Evolutionary conservation across 2,329 filamentous ascomycete genomes (phyloP).

Genomic region (Fusarium humuli): DNA sequence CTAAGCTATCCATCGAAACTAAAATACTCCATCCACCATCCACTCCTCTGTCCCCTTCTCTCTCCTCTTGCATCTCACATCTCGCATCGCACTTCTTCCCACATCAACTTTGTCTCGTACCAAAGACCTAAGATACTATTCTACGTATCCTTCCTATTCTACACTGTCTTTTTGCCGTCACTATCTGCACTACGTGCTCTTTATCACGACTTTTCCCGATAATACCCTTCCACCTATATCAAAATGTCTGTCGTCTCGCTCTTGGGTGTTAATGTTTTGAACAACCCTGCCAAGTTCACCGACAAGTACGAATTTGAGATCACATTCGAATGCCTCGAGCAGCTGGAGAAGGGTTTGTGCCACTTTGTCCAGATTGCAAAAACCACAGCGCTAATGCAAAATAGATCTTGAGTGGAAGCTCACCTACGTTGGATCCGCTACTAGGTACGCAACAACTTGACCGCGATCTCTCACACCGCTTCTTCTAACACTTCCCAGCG

Average conservation of each 20-base stretch:
- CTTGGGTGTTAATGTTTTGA: conserved; percentile 92
- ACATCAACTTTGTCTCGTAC: conserved; percentile 11
- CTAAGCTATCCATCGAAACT: conserved; percentile 21
- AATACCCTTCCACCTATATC: conserved; percentile 24
- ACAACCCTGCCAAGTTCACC: conserved; percentile 95
- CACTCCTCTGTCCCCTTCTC: conserved; percentile 14
- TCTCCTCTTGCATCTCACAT: conserved; percentile 14
- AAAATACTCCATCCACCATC: conserved; percentile 24
- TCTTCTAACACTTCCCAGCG: conserved; percentile 62
- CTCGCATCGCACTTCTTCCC: conserved; percentile 17
- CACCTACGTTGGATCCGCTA: conserved; percentile 98
- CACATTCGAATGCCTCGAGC: conserved; percentile 97
- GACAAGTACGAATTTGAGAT: conserved; percentile 98
- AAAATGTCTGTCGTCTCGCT: conserved; percentile 95
- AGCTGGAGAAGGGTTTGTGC: conserved; percentile 84
- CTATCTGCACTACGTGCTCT: conserved; percentile 6
- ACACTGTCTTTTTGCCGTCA: background rate
- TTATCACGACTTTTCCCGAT: background rate
- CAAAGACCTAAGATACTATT: conserved; percentile 15
- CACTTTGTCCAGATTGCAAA: background rate
- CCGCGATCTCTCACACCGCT: conserved; percentile 29
- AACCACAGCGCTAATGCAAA: conserved; percentile 32
- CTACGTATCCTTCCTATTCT: background rate
- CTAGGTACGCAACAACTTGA: conserved; percentile 74
- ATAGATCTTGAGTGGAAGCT: conserved; percentile 98